A percentile compares a stretch with the other conserved stretches of the same genome.
Evolutionary conservation across 805 yeast genomes (phyloP).

Genomic region (Dipodascopsis uninucleata): DNA sequence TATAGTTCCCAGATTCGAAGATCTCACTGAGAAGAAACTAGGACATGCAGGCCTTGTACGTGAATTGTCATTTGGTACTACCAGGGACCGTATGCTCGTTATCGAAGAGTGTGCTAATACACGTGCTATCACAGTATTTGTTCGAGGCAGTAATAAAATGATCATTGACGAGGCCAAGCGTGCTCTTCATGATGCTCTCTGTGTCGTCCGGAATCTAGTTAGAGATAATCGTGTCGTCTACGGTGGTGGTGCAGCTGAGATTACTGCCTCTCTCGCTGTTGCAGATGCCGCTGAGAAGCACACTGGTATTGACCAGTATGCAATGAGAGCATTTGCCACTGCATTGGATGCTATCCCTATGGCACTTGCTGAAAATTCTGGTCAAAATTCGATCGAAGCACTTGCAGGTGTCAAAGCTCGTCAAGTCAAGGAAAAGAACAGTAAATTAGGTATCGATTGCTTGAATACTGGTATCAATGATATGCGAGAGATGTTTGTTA

Average conservation of each 20-base stretch:
- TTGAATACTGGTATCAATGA: slow-evolving; percentile 82
- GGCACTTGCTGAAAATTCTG: slow-evolving; percentile 96
- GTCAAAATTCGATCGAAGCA: slow-evolving; percentile 89
- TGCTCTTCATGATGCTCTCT: slow-evolving; percentile 92
- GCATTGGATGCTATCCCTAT: slow-evolving; percentile 91
- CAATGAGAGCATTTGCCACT: slow-evolving; percentile 88
- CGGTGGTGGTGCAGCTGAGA: slow-evolving; percentile 99
- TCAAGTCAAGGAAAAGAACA: slow-evolving; percentile 68
- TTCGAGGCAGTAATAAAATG: slow-evolving; percentile 97
- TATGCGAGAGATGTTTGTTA: slow-evolving; percentile 90
- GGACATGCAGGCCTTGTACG: slow-evolving; percentile 83
- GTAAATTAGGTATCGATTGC: slow-evolving; percentile 89
- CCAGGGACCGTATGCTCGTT: slow-evolving; percentile 92
- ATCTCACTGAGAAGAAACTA: slow-evolving; percentile 71
- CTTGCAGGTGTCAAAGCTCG: slow-evolving; percentile 77
- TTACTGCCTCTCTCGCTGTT: slow-evolving; percentile 87
- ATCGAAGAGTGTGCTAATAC: slow-evolving; percentile 85
- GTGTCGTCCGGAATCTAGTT: slow-evolving; percentile 94
- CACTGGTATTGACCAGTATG: slow-evolving; percentile 95
- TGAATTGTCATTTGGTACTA: slow-evolving; percentile 93
- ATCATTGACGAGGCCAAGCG: slow-evolving; percentile 95
- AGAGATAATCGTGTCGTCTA: slow-evolving; percentile 92
- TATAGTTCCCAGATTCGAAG: slow-evolving; percentile 96
- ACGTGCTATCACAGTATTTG: slow-evolving; percentile 85
- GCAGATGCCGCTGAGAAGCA: slow-evolving; percentile 87